These are phyloP conservation scores for Phaffomyces opuntiae DNA, from an alignment of 805 yeast genomes.

Conservation along the genomic window DNA sequence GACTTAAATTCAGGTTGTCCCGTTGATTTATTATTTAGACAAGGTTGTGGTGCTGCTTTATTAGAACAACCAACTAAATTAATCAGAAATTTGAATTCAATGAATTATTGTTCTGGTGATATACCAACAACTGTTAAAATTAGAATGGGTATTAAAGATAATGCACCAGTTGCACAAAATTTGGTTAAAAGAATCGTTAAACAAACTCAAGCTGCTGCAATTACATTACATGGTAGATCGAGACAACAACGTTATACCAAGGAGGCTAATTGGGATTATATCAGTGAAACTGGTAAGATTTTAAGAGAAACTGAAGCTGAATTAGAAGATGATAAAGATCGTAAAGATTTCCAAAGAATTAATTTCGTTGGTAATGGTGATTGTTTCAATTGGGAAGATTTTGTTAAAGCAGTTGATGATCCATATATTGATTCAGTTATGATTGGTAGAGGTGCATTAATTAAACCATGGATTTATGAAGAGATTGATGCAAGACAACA, in stretches of 20 bases:
- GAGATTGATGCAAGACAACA: constrained; percentile 87
- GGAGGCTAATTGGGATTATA: constrained; percentile 90
- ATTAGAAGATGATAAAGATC: constrained; percentile 54
- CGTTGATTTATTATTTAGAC: constrained; percentile 85
- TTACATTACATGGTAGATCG: constrained; percentile 93
- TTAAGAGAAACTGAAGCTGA: constrained; percentile 52
- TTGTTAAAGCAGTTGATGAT: constrained; percentile 63
- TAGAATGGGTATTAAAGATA: constrained; percentile 85
- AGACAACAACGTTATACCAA: constrained; percentile 92
- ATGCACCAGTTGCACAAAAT: constrained; percentile 78
- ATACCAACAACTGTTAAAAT: constrained; percentile 88
- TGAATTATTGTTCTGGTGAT: constrained; percentile 86
- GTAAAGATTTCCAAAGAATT: constrained; percentile 51
- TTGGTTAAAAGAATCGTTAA: constrained; percentile 63
- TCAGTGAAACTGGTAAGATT: constrained; percentile 61
- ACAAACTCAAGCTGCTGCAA: constrained; percentile 81
- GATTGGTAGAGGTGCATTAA: constrained; percentile 97
- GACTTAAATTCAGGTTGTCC: constrained; percentile 98
- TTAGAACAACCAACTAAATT: constrained; percentile 83
- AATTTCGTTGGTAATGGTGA: constrained; percentile 96
- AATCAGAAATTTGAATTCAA: constrained; percentile 72
- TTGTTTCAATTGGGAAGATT: constrained; percentile 77
- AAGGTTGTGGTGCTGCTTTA: constrained; percentile 94
- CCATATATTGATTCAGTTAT: constrained; percentile 84
- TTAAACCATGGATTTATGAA: constrained; percentile 98